These are phyloP conservation scores for Lathyrus oleraceus DNA, from an alignment of 306 rosid genomes.

Conservation along the genomic window DNA sequence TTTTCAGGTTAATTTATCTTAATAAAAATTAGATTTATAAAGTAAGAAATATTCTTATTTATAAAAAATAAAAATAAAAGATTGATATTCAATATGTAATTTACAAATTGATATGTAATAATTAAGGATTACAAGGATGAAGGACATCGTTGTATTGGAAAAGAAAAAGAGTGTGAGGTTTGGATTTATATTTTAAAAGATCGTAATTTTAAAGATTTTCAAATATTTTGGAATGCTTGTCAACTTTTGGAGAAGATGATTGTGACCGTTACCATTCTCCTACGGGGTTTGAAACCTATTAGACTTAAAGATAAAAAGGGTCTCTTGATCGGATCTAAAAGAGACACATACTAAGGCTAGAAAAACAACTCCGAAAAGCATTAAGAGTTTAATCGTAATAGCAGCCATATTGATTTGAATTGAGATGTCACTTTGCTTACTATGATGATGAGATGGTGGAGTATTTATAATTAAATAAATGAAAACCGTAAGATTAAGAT, in stretches of 20 bases:
- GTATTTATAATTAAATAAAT: constrained; percentile 20
- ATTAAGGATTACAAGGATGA: no score
- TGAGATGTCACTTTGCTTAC: not conserved
- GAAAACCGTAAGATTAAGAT: not conserved
- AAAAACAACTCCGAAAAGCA: not conserved
- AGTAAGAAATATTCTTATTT: no score
- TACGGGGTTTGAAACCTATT: not conserved
- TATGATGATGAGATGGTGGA: not conserved
- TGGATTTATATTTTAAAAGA: not conserved
- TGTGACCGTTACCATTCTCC: no score
- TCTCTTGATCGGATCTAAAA: not conserved
- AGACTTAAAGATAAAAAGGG: constrained; percentile 24
- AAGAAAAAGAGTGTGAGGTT: constrained; percentile 24
- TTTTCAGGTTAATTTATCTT: no score
- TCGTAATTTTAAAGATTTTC: no score
- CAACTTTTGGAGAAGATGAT: no score
- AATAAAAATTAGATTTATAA: no score
- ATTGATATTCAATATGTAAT: no score
- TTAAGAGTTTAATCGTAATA: not conserved
- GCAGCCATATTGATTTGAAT: not conserved
- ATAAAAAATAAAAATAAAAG: no score
- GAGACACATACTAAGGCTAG: not conserved
- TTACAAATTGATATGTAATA: no score
- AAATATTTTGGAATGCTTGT: no score
- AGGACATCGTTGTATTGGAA: constrained; percentile 31